Percentiles rank a stretch among this genome's conserved stretches.
Evolutionary conservation across 2,329 filamentous ascomycete species (phyloP).

Genomic region (Fusarium dlaminii): DNA sequence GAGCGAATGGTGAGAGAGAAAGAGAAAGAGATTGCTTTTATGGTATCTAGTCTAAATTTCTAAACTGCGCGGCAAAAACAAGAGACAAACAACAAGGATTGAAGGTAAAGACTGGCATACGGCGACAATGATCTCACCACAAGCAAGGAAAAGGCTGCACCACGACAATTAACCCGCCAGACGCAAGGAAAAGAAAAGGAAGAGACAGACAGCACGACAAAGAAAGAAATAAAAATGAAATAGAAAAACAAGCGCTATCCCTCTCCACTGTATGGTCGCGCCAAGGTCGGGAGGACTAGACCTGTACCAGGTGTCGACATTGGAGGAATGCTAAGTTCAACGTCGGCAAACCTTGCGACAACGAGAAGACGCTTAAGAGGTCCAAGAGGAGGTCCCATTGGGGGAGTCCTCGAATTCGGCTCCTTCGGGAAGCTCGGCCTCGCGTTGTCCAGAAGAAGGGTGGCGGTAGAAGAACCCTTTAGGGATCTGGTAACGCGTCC

Average conservation of each 20-base stretch:
- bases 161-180: neutral
- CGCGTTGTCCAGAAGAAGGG: too few relatives aligned
- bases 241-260: neutral
- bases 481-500: too few relatives aligned
- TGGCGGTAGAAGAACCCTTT: too few relatives aligned
- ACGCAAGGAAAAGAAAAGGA: neutral
- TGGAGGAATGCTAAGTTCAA: too few relatives aligned
- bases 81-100: neutral
- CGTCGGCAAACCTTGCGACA: too few relatives aligned
- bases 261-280: too few relatives aligned
- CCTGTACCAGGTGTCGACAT: too few relatives aligned
- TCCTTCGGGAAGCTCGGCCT: too few relatives aligned
- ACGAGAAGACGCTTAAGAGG: too few relatives aligned
- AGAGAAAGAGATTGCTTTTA: neutral
- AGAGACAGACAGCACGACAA: neutral
- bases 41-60: neutral
- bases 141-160: neutral
- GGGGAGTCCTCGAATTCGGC: too few relatives aligned
- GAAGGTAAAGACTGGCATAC: neutral
- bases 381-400: too few relatives aligned
- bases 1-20: neutral
- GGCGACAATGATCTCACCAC: neutral
- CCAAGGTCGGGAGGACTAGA: too few relatives aligned
- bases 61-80: neutral
- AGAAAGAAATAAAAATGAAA: neutral